Base-by-base conservation (phyloP, 768 basidiomycete species). In the Crucibulum laeve region DNA sequence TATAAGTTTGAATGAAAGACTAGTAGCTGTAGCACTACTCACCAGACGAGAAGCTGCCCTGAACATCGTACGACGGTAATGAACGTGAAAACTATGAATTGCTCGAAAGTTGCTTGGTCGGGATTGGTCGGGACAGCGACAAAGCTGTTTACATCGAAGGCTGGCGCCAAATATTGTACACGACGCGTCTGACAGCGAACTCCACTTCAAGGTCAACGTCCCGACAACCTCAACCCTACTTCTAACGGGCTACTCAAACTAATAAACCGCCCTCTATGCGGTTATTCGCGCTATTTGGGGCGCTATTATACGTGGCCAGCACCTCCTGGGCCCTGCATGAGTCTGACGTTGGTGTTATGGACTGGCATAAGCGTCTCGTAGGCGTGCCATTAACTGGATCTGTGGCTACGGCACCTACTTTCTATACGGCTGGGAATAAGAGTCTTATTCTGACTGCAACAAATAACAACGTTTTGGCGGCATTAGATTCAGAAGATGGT, bases 361-460 rank as follows among this genome's bases (percentile, higher is more conserved):
- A 95, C 69, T 97, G 93, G 93, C 77, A 96, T 62, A 87, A 80
- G 52, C 62, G 72, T 11, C 74, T 86, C 22, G 67, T 91, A 43
- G 93, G 93, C 13, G 74, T 85, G 3, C 88, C 91, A 0, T 68
- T 83, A 3, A 61, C 73, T 25, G 64, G 70, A 6, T 70, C 79
- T 2, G 57, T 53, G 0, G 55, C 70, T 14, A 77, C 76, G 1
- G 68, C 83, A 4, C 91, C 91, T 0, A 59, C 70, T 6, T 82
- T 91, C 51, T 76, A 79, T 50, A 53, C 62, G 25, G 57, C 68
- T 7, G 58, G 55, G 22, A 57, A 58, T 23, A 59, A 68, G 45
- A 78, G 70, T 47, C 48, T 83, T n/a, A 57, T 91, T 15, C 56
- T 90, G 28, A 75, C 80, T 2, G 80, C 80, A 1, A 90, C 89